phyloP scores from a whole-genome alignment of 495 filamentous ascomycete species.

The Lepidopterella palustris region DNA sequence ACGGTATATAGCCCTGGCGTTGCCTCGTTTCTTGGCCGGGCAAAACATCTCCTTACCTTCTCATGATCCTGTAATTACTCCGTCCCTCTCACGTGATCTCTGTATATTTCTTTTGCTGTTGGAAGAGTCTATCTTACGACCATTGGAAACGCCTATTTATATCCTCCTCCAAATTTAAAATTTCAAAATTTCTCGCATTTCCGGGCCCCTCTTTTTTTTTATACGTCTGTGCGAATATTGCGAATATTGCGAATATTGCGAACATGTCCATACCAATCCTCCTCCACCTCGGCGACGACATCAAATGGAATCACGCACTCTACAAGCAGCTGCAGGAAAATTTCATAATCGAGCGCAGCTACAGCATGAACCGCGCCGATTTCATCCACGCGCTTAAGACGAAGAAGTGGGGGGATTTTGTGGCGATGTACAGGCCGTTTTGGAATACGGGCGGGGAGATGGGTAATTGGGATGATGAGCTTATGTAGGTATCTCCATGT shows the following conservation, averaged over 20 bases:
- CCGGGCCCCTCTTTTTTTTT: background rate
- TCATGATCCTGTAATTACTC: background rate
- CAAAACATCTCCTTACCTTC: background rate
- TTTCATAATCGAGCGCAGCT: constrained; percentile 30
- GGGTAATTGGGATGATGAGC: constrained; percentile 67
- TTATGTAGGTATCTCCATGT: constrained; percentile 43
- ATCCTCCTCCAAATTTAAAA: too few species aligned
- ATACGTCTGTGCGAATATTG: background rate
- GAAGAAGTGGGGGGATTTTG: constrained; percentile 62
- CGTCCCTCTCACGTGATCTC: too few species aligned
- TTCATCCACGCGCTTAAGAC: constrained; percentile 60
- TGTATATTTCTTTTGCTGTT: too few species aligned
- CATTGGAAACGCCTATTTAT: background rate
- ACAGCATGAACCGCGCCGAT: constrained; percentile 48
- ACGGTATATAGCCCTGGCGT: too few species aligned
- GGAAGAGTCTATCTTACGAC: too few species aligned
- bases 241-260: too few species aligned
- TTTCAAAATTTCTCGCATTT: background rate
- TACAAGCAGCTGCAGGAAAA: constrained; percentile 27
- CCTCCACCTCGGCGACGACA: constrained; percentile 34
- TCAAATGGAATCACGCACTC: constrained; percentile 34
- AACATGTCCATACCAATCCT: constrained; percentile 25
- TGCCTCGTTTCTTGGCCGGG: too few species aligned
- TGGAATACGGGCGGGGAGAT: constrained; percentile 77
- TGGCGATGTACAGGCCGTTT: constrained; percentile 67